A percentile compares a stretch with the other conserved stretches of the same genome.
Conservation (phyloP, 371 early-diverging fungal species). For the Rhizomucor miehei region DNA sequence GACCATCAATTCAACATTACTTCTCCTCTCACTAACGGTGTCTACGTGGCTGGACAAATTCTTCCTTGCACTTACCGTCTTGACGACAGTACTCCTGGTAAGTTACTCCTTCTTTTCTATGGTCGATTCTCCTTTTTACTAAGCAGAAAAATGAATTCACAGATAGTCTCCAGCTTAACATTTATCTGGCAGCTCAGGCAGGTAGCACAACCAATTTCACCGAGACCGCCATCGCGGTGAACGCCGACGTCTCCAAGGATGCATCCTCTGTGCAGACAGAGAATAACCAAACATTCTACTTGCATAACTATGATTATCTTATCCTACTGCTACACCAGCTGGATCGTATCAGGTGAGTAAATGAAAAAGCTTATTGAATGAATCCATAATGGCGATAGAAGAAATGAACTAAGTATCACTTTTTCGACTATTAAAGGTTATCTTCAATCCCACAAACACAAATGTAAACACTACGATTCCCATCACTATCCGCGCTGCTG, state of each 20-base stretch:
- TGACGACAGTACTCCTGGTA: slow-evolving; percentile 16
- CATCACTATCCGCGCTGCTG: slow-evolving; percentile 34
- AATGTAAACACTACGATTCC: slow-evolving; percentile 33
- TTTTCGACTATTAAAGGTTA: slow-evolving; percentile 12
- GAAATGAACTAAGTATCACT: neutral
- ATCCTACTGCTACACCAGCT: slow-evolving; percentile 29
- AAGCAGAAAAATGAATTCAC: no score
- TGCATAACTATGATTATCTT: slow-evolving; percentile 22
- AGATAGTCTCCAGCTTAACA: neutral
- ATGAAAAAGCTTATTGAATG: neutral
- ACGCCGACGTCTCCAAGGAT: slow-evolving; percentile 3
- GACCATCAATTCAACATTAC: slow-evolving; percentile 31
- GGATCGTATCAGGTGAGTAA: slow-evolving; percentile 28
- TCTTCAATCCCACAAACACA: slow-evolving; percentile 32
- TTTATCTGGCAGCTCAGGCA: neutral
- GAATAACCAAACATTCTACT: slow-evolving; percentile 5
- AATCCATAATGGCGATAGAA: neutral
- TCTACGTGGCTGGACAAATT: slow-evolving; percentile 42
- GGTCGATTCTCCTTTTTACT: neutral
- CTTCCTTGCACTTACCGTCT: slow-evolving; percentile 36
- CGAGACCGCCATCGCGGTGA: slow-evolving; percentile 6
- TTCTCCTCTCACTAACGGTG: slow-evolving; percentile 29
- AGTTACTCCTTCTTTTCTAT: neutral
- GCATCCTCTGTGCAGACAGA: neutral
- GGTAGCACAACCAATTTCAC: slow-evolving; percentile 6